These are phyloP conservation scores for Berberis thunbergii DNA, from an alignment of 164 flowering plant genomes.

Conservation along the genomic window DNA sequence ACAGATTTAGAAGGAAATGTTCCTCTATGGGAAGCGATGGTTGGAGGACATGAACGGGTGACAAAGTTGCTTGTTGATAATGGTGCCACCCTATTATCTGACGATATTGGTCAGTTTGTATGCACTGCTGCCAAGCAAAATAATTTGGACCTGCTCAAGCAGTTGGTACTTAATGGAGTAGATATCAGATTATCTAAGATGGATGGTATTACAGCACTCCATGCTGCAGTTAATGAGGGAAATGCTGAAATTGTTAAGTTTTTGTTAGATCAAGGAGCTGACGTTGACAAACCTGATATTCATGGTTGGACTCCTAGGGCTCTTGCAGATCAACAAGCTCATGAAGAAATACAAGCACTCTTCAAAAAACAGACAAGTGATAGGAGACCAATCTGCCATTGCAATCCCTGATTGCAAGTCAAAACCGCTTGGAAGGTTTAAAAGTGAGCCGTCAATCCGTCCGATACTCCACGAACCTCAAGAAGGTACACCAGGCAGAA, in stretches of 20 bases:
- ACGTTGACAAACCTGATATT: constrained; percentile 43
- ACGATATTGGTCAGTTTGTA: constrained; percentile 59
- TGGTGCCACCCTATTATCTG: constrained; percentile 40
- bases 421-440: constrained; percentile 34
- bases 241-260: constrained; percentile 51
- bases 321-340: constrained; percentile 82
- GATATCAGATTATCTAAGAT: constrained; percentile 33
- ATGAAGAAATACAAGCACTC: constrained; percentile 51
- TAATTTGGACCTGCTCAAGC: constrained; percentile 43
- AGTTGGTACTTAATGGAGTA: constrained; percentile 43
- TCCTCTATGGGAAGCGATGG: constrained; percentile 83
- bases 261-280: constrained; percentile 51
- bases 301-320: constrained; percentile 72
- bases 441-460: constrained; percentile 47
- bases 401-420: constrained; percentile 20
- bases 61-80: constrained; percentile 36
- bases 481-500: constrained; percentile 10
- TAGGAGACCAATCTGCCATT: constrained; percentile 12
- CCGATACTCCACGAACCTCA: constrained; percentile 1
- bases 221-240: constrained; percentile 70
- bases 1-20: constrained; percentile 70
- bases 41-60: constrained; percentile 39
- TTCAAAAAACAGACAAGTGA: constrained; percentile 31
- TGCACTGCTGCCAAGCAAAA: constrained; percentile 71
- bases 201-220: constrained; percentile 70